Base-by-base conservation (phyloP, 805 yeast species). In the Suhomyces emberorum region DNA sequence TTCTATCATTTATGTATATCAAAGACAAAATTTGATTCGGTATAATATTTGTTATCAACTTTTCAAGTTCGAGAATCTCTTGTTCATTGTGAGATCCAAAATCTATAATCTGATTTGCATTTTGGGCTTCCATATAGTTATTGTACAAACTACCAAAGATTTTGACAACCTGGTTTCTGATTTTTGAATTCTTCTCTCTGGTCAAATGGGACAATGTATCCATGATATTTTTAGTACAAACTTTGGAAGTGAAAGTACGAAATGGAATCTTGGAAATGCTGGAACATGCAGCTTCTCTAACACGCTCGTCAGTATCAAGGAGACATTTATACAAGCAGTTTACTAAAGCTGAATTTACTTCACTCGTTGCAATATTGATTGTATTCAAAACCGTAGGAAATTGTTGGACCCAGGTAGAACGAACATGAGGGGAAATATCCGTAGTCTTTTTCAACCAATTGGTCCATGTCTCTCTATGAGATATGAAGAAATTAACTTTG, bases 361-460 rank as follows among this genome's bases (percentile, higher is more conserved):
- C 88, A 0, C 59, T 48, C 1, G 73, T 61, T 1, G 74, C 55
- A 39, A 76, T 80, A 14, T 57, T 53, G 42, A 79, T 67, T 14
- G 51, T 42, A 7, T 41, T 39, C 2, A 87, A 42, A 6, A 83
- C 69, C 1, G 50, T 55, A 0, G 81, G 69, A 0, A 79, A 57
- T 23, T 77, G 73, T 32, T 77, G 76, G 0, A 77, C 77, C 96
- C 96, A 88, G 37, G 72, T 69, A 4, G 70, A 57, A 35, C 96
- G 67, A 2, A 88, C 89, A 2, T 52, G 53, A 0, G 83, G 66
- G 2, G 83, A 76, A 6, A 77, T 63, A 54, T 88, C 97, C 8
- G 82, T 65, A 4, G 83, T 74, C 46, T 88, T 83, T 43, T 81
- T 81, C 36, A 84, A 56, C 95, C 95, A 88, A 19, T 69, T 72